Base-by-base conservation (phyloP, 2,329 filamentous ascomycete genomes). In the Aspergillus unguis region DNA sequence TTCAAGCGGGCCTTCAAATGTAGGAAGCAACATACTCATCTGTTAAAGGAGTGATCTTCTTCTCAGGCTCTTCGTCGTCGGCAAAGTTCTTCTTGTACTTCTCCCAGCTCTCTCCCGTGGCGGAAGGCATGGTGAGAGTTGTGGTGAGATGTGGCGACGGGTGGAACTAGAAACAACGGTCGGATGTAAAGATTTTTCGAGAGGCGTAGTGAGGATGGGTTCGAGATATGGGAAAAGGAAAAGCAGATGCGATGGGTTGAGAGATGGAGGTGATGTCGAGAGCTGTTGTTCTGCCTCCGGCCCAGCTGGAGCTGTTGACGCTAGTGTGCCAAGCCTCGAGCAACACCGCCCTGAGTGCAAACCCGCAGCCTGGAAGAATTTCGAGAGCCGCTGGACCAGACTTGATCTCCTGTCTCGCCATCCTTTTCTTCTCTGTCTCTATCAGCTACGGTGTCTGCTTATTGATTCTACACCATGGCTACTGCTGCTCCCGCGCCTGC, bases 61-160 rank as follows among this genome's bases (percentile, higher is more conserved):
- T 99, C 83, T 99, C 94, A 73, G 95, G 91, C 75, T 92, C 81
- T 74, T 97, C 94, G 67, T 99, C 94, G 70, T 99, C 94, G 70
- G 87, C 92, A 71, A 90, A 99, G 71, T 86, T 92, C 83, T 97
- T 96, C 79, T 89, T 84, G 82, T 96, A 97, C 80, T 97, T 97
- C 83, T 99, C 94, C 94, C 94, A 99, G 83, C 85, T 90, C 75
- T 82, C 78, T 72, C 94, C 94, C 67, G 88, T 95, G 75, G 94
- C 92, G 79, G 89, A 92, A 82, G 92, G 92, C 92, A 96, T 84
- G 72, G 64, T 78, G 69, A 70, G 57, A 68, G 58, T 64, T 54
- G 63, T 63, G 60, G 55, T 58, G 58, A 60, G 57, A 53, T 17
- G 17, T 17, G 17, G 17, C 17, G 41, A 53, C 48, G 58, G 55